Percentiles rank a stretch among this genome's conserved stretches.
phyloP scores from a whole-genome alignment of 805 yeast species.

The Jamesozyma lodderae region DNA sequence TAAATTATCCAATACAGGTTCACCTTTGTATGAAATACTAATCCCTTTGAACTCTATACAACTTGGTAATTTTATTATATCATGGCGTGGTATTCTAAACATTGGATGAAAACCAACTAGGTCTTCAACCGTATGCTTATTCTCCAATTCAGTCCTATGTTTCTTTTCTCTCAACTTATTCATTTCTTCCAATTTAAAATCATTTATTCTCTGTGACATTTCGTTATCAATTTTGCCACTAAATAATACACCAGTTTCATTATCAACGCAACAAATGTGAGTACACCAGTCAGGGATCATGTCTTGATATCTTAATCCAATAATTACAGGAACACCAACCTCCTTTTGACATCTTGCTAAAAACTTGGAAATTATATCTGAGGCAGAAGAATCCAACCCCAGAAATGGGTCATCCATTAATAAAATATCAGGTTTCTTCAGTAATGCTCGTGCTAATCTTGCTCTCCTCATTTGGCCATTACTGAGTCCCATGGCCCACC shows the following conservation, averaged over 20 bases:
- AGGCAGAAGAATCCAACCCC: slow-evolving; percentile 77
- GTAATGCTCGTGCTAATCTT: slow-evolving; percentile 66
- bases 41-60: slow-evolving; percentile 52
- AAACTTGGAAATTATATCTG: slow-evolving; percentile 44
- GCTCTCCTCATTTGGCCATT: slow-evolving; percentile 94
- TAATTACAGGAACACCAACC: slow-evolving; percentile 38
- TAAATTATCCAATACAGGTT: slow-evolving; percentile 49
- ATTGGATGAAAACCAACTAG: slow-evolving; percentile 20
- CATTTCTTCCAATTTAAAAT: slow-evolving; percentile 11
- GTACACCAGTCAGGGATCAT: slow-evolving; percentile 71
- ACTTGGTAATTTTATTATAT: slow-evolving; percentile 10
- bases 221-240: slow-evolving; percentile 39
- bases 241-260: slow-evolving; percentile 38
- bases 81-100: slow-evolving; percentile 10
- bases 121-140: slow-evolving; percentile 12
- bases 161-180: not conserved
- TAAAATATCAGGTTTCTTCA: slow-evolving; percentile 54
- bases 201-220: slow-evolving; percentile 17
- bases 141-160: not conserved
- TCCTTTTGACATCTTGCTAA: slow-evolving; percentile 12
- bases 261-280: slow-evolving; percentile 55
- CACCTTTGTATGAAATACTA: slow-evolving; percentile 56
- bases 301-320: slow-evolving; percentile 76
- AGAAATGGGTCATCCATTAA: slow-evolving; percentile 86
- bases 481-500: slow-evolving; percentile 81